Conservation (phyloP, 2,329 filamentous ascomycete genomes). For the Fusarium chlamydosporum region DNA sequence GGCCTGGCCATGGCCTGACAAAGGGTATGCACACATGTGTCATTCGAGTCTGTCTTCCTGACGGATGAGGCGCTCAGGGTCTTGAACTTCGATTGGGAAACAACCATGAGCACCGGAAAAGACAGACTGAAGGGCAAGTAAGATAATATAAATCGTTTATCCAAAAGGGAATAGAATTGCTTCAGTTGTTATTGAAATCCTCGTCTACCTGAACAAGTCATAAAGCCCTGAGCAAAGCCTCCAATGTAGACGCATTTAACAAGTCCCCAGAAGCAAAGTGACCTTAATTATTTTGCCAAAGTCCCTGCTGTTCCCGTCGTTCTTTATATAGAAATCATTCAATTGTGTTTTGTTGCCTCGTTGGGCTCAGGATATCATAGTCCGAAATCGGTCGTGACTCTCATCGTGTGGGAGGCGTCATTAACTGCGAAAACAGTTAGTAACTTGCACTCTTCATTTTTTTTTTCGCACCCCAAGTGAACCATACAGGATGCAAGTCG, state of each 20-base stretch:
- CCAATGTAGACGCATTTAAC: constrained; percentile 43
- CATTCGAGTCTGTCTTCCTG: constrained; percentile 1
- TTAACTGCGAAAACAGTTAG: constrained; percentile 48
- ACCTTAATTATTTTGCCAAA: constrained; percentile 44
- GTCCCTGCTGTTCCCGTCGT: constrained; percentile 38
- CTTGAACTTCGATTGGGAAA: constrained; percentile 7
- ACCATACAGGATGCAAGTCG: constrained; percentile 34
- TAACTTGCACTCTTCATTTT: constrained; percentile 12
- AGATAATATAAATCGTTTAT: not conserved
- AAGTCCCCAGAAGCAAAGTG: constrained; percentile 39
- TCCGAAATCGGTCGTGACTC: constrained; percentile 44
- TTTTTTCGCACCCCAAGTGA: constrained; percentile 22
- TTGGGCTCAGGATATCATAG: constrained; percentile 40
- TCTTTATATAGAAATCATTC: constrained; percentile 44
- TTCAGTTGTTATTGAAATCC: constrained; percentile 37
- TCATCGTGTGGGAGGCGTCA: constrained; percentile 31
- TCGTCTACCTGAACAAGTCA: constrained; percentile 42
- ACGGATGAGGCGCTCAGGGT: constrained; percentile 33
- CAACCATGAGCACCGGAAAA: not conserved
- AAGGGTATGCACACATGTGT: constrained; percentile 6
- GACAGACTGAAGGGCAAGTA: not conserved
- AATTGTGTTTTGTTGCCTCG: constrained; percentile 30
- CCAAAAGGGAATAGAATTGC: constrained; percentile 14
- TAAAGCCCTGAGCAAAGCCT: constrained; percentile 37
- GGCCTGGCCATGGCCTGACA: not conserved